These are phyloP conservation scores for Peniophora sp. DNA, from an alignment of 1,284 basidiomycete genomes.

Conservation along the genomic window DNA sequence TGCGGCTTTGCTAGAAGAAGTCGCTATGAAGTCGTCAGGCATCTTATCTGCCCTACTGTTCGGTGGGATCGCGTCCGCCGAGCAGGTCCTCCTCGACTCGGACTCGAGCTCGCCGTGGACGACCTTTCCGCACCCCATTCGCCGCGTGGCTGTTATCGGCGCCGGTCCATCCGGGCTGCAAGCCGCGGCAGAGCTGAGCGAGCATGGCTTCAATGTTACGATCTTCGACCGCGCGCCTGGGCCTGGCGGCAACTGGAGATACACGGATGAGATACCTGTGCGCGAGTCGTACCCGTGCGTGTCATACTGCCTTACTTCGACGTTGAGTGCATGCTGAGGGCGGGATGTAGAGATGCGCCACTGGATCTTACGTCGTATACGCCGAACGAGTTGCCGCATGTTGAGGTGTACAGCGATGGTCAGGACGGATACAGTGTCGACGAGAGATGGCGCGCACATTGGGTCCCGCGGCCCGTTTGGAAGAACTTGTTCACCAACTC, in stretches of 20 bases:
- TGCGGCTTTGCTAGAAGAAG: too few species aligned
- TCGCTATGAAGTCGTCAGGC: too few species aligned
- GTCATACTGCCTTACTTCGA: slow-evolving; percentile 2
- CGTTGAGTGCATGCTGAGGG: not conserved
- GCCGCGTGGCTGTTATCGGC: not conserved
- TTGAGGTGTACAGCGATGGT: not conserved
- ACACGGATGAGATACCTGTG: slow-evolving; percentile 11
- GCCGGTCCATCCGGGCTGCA: not conserved
- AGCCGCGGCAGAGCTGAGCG: not conserved
- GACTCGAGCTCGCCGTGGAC: not conserved
- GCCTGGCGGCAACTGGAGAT: not conserved
- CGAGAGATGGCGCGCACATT: not conserved
- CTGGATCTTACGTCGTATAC: not conserved
- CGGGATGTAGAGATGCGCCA: not conserved
- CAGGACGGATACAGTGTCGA: not conserved
- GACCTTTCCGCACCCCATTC: not conserved
- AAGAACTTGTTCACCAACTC: not conserved
- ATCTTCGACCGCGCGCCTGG: not conserved
- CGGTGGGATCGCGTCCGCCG: not conserved
- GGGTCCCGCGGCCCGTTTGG: not conserved
- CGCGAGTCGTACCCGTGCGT: slow-evolving; percentile 19
- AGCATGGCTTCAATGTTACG: not conserved
- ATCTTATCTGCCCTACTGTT: too few species aligned
- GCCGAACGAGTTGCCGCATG: not conserved
- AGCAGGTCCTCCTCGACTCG: not conserved